A percentile compares a stretch with the other conserved stretches of the same genome.
Conservation (phyloP, 768 basidiomycete species). For the Suillus cothurnatus region DNA sequence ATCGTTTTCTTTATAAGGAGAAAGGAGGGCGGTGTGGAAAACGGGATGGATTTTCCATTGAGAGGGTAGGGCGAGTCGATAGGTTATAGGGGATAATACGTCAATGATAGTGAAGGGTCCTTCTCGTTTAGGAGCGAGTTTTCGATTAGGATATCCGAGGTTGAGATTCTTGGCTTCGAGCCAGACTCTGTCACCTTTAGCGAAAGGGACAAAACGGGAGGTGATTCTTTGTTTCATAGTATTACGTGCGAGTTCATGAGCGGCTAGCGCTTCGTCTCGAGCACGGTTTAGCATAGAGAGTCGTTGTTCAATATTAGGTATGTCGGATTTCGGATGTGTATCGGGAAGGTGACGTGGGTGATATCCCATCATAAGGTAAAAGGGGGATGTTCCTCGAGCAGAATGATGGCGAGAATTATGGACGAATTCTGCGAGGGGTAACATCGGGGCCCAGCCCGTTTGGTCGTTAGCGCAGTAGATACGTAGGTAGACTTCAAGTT, state of each 20-base stretch:
- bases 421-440: not conserved
- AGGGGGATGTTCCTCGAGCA: fast-evolving
- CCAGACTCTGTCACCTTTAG: not conserved
- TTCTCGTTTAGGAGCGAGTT: not conserved
- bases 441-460: no score
- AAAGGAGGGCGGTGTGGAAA: no score
- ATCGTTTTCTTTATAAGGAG: no score
- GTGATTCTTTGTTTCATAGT: not conserved
- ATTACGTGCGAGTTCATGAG: not conserved
- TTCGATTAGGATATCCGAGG: not conserved
- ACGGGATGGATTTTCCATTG: no score
- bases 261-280: no score
- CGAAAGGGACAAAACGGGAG: not conserved
- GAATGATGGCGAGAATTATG: not conserved
- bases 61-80: no score
- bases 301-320: no score
- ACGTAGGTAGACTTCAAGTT: no score
- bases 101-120: not conserved
- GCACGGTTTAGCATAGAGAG: no score
- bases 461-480: no score
- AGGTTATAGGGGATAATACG: no score
- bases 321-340: no score
- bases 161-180: not conserved
- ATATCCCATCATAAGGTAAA: not conserved
- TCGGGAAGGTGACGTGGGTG: not conserved